phyloP scores from a whole-genome alignment of 179 eudicot species.

The Monotropa hypopitys region DNA sequence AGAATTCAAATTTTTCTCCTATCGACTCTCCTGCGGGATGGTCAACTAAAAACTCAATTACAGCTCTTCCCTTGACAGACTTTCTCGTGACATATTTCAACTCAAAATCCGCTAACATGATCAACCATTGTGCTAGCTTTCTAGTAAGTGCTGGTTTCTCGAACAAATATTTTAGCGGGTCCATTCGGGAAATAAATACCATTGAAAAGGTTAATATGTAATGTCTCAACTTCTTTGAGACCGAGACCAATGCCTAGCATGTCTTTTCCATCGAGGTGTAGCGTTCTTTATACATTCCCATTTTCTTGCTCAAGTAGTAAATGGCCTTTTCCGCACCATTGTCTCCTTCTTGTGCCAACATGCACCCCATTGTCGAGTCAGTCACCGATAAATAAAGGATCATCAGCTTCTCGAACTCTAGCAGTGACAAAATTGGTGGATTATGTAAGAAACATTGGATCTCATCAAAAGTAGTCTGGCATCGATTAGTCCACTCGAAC shows the following conservation, averaged over 20 bases:
- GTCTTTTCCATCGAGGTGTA: not conserved
- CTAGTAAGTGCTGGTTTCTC: not conserved
- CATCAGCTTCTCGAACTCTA: not conserved
- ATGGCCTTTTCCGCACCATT: not conserved
- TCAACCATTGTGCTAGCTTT: not conserved
- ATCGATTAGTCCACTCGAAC: not conserved
- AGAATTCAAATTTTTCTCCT: too few species aligned
- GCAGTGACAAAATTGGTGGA: not conserved
- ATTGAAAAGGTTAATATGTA: not conserved
- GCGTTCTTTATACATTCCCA: not conserved
- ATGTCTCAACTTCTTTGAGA: not conserved
- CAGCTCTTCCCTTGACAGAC: not conserved
- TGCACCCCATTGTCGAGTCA: not conserved
- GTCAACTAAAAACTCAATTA: not conserved
- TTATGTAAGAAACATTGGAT: not conserved
- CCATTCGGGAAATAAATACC: not conserved
- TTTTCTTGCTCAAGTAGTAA: not conserved
- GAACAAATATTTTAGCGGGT: not conserved
- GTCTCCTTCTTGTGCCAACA: not conserved
- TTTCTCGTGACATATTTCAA: too few species aligned
- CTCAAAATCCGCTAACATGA: not conserved
- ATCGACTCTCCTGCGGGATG: too few species aligned
- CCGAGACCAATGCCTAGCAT: not conserved
- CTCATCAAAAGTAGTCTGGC: not conserved
- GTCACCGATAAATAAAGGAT: not conserved